Conservation (phyloP, 179 eudicot species). For the Pouteria campechiana region DNA sequence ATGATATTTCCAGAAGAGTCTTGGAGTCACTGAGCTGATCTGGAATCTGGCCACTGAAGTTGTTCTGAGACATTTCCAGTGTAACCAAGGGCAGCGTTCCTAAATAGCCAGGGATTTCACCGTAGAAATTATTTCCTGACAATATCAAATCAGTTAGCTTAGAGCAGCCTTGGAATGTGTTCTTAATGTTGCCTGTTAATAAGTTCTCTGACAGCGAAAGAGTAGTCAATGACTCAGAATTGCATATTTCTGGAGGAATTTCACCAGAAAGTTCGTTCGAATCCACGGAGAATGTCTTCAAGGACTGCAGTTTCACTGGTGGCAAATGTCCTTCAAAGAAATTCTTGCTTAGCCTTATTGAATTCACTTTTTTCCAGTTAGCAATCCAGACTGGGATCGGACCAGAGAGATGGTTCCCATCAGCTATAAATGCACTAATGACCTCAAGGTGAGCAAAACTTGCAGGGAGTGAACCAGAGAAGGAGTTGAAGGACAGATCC, state of each 20-base stretch:
- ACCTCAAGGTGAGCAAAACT: constrained; percentile 54
- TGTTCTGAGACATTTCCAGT: constrained; percentile 61
- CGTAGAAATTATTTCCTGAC: constrained; percentile 59
- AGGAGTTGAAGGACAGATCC: constrained; percentile 53
- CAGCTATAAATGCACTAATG: constrained; percentile 35
- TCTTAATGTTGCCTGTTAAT: constrained; percentile 52
- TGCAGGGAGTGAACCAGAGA: constrained; percentile 63
- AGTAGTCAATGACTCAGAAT: constrained; percentile 20
- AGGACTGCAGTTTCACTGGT: constrained; percentile 37
- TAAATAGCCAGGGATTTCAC: constrained; percentile 62
- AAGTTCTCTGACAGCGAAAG: constrained; percentile 52
- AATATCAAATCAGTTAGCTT: constrained; percentile 44
- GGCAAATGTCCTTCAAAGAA: constrained; percentile 50
- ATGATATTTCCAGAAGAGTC: constrained; percentile 55
- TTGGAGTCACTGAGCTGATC: constrained; percentile 62
- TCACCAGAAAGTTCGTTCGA: constrained; percentile 68
- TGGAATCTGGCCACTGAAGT: constrained; percentile 55
- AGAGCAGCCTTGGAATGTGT: constrained; percentile 40
- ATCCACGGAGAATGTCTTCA: constrained; percentile 35
- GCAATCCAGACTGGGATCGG: constrained; percentile 64
- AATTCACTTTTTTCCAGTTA: constrained; percentile 48
- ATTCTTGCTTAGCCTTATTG: constrained; percentile 48
- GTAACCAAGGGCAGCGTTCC: constrained; percentile 60
- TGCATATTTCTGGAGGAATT: constrained; percentile 51
- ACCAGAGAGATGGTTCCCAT: constrained; percentile 54